Evolutionary conservation across 148 eudicot genomes (phyloP).

Genomic region (Vaccinium myrtillus): DNA sequence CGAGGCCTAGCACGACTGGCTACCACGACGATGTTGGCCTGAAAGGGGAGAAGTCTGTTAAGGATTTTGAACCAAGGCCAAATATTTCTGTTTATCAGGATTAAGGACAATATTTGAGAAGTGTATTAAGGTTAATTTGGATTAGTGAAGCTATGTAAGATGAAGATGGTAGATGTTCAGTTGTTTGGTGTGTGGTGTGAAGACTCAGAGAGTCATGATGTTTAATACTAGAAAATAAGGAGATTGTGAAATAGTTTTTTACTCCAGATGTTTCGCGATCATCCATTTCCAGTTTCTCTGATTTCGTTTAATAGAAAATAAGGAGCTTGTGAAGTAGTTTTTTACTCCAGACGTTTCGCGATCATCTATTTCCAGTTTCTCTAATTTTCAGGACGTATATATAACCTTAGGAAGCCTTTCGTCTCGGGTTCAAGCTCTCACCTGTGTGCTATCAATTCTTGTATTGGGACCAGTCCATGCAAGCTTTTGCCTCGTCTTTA

Average conservation of each 20-base stretch:
- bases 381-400: no score
- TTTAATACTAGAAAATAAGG: neutral
- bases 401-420: no score
- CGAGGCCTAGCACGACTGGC: neutral
- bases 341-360: no score
- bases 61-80: conserved; percentile 19
- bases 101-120: neutral
- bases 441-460: no score
- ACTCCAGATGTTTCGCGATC: no score
- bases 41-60: neutral
- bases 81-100: conserved; percentile 13
- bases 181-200: neutral
- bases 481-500: no score
- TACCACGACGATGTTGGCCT: neutral
- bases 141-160: neutral
- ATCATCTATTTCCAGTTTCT: neutral
- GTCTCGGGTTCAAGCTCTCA: no score
- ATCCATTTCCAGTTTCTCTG: neutral
- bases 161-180: neutral
- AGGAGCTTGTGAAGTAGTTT: neutral
- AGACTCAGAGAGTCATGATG: neutral
- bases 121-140: neutral
- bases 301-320: neutral
- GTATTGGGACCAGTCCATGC: no score
- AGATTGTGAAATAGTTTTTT: neutral